These are phyloP conservation scores for Aspergillus fumigatus DNA, from an alignment of 2,329 filamentous ascomycete species.

Conservation along the genomic window DNA sequence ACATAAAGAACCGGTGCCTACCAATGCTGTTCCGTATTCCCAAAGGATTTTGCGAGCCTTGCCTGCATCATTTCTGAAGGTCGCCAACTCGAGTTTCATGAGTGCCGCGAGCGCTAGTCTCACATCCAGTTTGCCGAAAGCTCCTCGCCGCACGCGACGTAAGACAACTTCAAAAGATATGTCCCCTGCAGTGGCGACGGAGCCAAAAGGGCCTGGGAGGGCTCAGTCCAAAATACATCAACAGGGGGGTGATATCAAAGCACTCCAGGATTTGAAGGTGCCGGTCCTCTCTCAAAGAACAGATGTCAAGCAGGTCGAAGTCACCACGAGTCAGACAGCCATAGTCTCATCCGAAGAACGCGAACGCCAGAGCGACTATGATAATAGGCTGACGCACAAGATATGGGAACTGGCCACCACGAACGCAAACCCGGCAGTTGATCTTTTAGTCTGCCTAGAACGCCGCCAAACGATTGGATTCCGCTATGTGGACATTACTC, in stretches of 20 bases:
- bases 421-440: constrained; percentile 88
- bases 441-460: constrained; percentile 88
- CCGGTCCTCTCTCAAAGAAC: constrained; percentile 13
- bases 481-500: constrained; percentile 91
- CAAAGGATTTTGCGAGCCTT: constrained; percentile 87
- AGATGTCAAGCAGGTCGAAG: constrained; percentile 9
- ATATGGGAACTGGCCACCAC: constrained; percentile 93
- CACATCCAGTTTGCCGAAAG: constrained; percentile 69
- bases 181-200: constrained; percentile 44
- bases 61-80: constrained; percentile 85
- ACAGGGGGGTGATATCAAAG: constrained; percentile 14
- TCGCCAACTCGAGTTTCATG: constrained; percentile 95
- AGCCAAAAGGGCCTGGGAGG: constrained; percentile 38
- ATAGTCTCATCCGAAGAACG: constrained; percentile 27
- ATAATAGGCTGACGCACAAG: constrained; percentile 78
- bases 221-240: constrained; percentile 15
- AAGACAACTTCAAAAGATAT: constrained; percentile 43
- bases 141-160: constrained; percentile 57
- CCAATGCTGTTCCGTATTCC: constrained; percentile 81
- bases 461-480: constrained; percentile 89
- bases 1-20: constrained; percentile 68
- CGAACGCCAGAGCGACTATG: constrained; percentile 55
- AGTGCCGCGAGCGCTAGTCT: constrained; percentile 83
- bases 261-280: constrained; percentile 15
- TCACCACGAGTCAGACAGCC: constrained; percentile 2